Evolutionary conservation across 306 rosid genomes (phyloP).

Genomic region (Vicia villosa): DNA sequence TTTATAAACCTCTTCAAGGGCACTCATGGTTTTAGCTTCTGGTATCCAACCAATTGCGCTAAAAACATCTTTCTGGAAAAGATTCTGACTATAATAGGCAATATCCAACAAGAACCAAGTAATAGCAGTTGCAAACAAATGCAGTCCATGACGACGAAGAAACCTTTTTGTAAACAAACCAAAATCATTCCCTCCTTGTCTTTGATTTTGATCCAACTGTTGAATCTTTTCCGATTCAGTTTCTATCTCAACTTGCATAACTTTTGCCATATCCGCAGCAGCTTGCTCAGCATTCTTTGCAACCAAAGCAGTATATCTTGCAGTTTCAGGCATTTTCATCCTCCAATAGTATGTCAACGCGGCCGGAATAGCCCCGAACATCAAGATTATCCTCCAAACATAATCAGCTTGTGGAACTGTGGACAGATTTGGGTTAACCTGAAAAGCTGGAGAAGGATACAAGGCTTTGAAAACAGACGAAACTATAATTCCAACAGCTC

Average conservation of each 20-base stretch:
- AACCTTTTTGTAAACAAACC: constrained; percentile 66
- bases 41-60: constrained; percentile 88
- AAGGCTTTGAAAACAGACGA: constrained; percentile 53
- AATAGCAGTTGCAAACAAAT: constrained; percentile 66
- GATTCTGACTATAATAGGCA: constrained; percentile 88
- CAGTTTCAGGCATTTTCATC: constrained; percentile 90
- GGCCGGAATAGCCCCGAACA: constrained; percentile 90
- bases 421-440: constrained; percentile 50
- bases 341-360: constrained; percentile 77
- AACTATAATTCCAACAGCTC: constrained; percentile 68
- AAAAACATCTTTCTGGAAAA: constrained; percentile 89
- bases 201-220: not conserved
- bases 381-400: constrained; percentile 79
- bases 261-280: constrained; percentile 81
- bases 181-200: constrained; percentile 44
- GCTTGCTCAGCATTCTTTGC: constrained; percentile 77
- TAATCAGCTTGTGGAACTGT: constrained; percentile 70
- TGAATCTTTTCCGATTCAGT: too few relatives aligned
- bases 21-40: constrained; percentile 68
- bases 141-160: constrained; percentile 69
- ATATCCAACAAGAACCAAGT: constrained; percentile 90
- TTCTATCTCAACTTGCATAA: constrained; percentile 64
- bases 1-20: constrained; percentile 70
- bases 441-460: constrained; percentile 57
- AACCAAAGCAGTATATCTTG: constrained; percentile 88